A percentile compares a stretch with the other conserved stretches of the same genome.
phyloP scores from a whole-genome alignment of 1,284 basidiomycete species.

The Moesziomyces parantarcticus region DNA sequence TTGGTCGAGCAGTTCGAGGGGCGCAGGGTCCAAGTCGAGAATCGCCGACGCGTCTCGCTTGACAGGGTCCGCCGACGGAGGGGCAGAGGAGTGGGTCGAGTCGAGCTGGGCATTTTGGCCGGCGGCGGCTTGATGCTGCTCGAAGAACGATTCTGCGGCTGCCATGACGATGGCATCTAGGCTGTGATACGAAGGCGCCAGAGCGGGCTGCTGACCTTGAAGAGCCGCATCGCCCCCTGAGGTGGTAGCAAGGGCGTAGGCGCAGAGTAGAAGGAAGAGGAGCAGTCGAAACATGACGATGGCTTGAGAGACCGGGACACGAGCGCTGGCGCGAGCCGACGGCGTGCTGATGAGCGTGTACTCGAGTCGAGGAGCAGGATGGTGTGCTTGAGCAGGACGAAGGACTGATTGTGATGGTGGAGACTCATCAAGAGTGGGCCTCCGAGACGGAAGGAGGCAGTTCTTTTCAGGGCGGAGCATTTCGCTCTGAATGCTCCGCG shows the following conservation, averaged over 20 bases:
- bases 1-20: slow-evolving; percentile 13
- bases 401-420: neutral
- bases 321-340: neutral
- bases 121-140: neutral
- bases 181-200: neutral
- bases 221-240: too few species aligned
- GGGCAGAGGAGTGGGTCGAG: neutral
- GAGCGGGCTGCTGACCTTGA: neutral
- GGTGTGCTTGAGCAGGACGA: too few species aligned
- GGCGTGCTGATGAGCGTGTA: neutral
- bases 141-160: slow-evolving; percentile 12
- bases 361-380: neutral
- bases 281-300: neutral
- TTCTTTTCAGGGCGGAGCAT: too few species aligned
- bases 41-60: slow-evolving; percentile 14
- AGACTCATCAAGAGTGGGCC: neutral
- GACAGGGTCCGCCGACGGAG: slow-evolving; percentile 11
- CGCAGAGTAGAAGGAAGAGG: neutral
- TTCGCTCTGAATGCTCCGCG: too few species aligned
- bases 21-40: slow-evolving; percentile 8
- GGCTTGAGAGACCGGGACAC: neutral
- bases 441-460: too few species aligned
- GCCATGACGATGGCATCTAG: slow-evolving; percentile 11
- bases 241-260: neutral
- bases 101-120: neutral